phyloP scores from a whole-genome alignment of 257 asterid genomes.

The Oldenlandia corymbosa region DNA sequence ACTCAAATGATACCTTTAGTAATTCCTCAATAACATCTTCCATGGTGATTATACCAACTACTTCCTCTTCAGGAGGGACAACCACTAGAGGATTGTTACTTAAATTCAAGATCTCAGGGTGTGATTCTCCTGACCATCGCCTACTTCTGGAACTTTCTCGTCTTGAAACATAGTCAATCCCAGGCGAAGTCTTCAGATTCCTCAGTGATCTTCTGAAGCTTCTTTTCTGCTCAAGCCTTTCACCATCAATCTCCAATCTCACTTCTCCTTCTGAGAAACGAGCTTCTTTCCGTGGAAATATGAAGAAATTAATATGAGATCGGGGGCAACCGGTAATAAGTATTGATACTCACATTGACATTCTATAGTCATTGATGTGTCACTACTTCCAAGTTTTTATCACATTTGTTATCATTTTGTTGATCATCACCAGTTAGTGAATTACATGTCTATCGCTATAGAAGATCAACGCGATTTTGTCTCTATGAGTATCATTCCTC shows the following conservation, averaged over 20 bases:
- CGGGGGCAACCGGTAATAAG: not conserved
- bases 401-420: too few species aligned
- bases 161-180: slow-evolving; percentile 13
- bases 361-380: too few species aligned
- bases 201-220: slow-evolving; percentile 22
- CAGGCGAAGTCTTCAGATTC: slow-evolving; percentile 19
- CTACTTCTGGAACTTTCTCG: slow-evolving; percentile 27
- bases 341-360: too few species aligned
- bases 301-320: not conserved
- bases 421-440: too few species aligned
- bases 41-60: slow-evolving; percentile 36
- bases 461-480: too few species aligned
- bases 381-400: too few species aligned
- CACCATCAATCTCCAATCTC: slow-evolving; percentile 23
- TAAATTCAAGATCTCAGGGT: slow-evolving; percentile 28
- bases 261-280: slow-evolving; percentile 21
- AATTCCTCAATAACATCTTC: slow-evolving; percentile 41
- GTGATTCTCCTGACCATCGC: slow-evolving; percentile 37
- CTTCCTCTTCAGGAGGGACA: slow-evolving; percentile 20
- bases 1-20: slow-evolving; percentile 13
- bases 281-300: not conserved
- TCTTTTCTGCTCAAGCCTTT: slow-evolving; percentile 9
- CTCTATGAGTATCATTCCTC: too few species aligned
- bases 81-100: slow-evolving; percentile 20
- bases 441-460: too few species aligned